Evolutionary conservation across 176 grass and related monocot genomes (phyloP).

Genomic region (Carex cristatella): DNA sequence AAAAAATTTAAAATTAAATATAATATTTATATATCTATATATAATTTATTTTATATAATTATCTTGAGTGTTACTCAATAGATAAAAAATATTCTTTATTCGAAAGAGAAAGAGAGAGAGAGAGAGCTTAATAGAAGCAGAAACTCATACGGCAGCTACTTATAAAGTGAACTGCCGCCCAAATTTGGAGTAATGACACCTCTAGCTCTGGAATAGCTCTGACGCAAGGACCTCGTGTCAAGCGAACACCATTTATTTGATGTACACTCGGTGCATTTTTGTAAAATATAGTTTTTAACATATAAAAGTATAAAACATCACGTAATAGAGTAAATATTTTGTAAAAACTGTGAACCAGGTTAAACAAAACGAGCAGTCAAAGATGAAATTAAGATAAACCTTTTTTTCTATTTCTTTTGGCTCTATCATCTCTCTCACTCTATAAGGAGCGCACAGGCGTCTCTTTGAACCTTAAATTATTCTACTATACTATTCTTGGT

Average conservation of each 20-base stretch:
- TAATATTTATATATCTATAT: no score
- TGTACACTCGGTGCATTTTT: background rate
- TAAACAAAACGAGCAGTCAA: background rate
- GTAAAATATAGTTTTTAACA: background rate
- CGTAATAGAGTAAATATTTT: background rate
- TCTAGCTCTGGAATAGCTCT: no score
- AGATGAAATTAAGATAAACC: constrained; percentile 4
- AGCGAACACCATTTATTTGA: background rate
- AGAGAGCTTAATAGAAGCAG: no score
- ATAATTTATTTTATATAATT: no score
- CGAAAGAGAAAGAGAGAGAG: no score
- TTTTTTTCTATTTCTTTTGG: background rate
- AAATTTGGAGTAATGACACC: no score
- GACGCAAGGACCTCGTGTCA: background rate
- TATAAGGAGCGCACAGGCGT: background rate
- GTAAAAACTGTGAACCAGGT: background rate
- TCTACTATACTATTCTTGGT: background rate
- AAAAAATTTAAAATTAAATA: no score
- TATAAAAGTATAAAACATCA: background rate
- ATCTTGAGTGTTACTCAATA: no score
- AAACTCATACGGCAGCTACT: no score
- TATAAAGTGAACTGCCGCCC: no score
- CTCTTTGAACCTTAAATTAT: background rate
- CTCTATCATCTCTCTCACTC: background rate
- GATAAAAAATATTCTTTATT: no score